Evolutionary conservation across 257 asterid species (phyloP), one percentile per base, ranked within the genome.

Genomic region (Salvia rosmarinus): DNA sequence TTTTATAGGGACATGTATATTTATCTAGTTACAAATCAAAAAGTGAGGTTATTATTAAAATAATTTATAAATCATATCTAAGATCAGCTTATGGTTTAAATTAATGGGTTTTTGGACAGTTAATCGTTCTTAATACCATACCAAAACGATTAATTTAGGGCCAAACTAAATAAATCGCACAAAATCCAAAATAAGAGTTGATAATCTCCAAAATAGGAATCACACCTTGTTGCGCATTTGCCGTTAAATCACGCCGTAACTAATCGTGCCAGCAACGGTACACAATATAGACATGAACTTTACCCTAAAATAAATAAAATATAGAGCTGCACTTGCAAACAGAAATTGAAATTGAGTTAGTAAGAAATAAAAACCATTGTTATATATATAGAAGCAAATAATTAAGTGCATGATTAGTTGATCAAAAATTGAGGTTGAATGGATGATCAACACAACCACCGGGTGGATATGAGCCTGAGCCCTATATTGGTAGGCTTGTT

Each of bases 401-500:
- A 12, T n/a, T n/a, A n/a, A n/a, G n/a, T n/a, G n/a, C n/a, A n/a
- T n/a, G n/a, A 55, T 21, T n/a, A 32, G 19, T 2, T 7, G 30
- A 21, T 13, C 20, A 3, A 40, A 20, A n/a, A 3, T 7, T 8
- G 47, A 52, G 42, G 44, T 70, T 19, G 20, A 28, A 79, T 82
- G 82, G 83, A 37, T 43, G 67, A 63, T 65, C 68, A 77, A n/a
- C 82, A 80, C 7, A 78, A 60, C 49, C 72, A n/a, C 32, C 21
- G 54, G 17, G 68, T 71, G 3, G 57, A 72, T 32, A 68, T n/a
- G n/a, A n/a, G n/a, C n/a, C n/a, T 83, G 74, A 82, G 71, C 81
- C 89, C 91, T 0, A 4, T 85, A 6, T 0, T 82, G 17, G 74
- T 88, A 4, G 91, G 90, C 19, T n/a, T 88, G 58, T 47, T 86